Evolutionary conservation across 1,284 basidiomycete species (phyloP), one percentile per base, ranked within the genome.

Genomic region (Rhodotorula sp.): DNA sequence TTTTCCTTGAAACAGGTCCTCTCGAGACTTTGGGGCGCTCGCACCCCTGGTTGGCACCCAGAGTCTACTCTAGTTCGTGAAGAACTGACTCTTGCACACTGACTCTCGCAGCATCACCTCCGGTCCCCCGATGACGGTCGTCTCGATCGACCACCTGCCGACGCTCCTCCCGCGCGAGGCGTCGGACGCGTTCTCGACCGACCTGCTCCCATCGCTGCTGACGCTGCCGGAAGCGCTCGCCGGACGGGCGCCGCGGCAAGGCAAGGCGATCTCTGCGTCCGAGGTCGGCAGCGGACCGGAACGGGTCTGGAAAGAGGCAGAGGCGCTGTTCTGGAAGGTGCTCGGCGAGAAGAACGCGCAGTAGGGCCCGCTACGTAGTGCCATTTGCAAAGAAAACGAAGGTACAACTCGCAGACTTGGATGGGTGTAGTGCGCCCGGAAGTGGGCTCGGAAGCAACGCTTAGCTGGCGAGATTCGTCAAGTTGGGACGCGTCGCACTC

Each of bases 111-210:
- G 73, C 88, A 84, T 66, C 85, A 86, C 73, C 16, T 63, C 65
- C 3, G 77, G 76, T n/a, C 88, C 89, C 7, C 81, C 86, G 5
- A 79, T 97, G 71, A 90, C 89, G 23, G 92, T 98, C 74, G 89
- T 98, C 77, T 97, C 95, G 45, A 99, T 99, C 76, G 97, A 99
- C 83, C 97, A 99, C 81, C 85, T 99, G 71, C 97, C 97, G 28
- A 98, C 97, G 52, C 84, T 99, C 76, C 86, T 98, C 52, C 97
- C 97, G 43, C 87, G 97, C 64, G 97, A 99, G 82, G 90, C 95
- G 8, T 95, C 93, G 1, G 95, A 99, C 83, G 94, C 95, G 79
- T 99, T 99, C 84, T 94, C 92, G 79, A 80, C 83, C 26, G 94
- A 97, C 82, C 85, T 99, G 48, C 84, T 99, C 50, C 94, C 95